Evolutionary conservation across 352 stramenopile species (phyloP).

Genomic region (Pythium graminicola): DNA sequence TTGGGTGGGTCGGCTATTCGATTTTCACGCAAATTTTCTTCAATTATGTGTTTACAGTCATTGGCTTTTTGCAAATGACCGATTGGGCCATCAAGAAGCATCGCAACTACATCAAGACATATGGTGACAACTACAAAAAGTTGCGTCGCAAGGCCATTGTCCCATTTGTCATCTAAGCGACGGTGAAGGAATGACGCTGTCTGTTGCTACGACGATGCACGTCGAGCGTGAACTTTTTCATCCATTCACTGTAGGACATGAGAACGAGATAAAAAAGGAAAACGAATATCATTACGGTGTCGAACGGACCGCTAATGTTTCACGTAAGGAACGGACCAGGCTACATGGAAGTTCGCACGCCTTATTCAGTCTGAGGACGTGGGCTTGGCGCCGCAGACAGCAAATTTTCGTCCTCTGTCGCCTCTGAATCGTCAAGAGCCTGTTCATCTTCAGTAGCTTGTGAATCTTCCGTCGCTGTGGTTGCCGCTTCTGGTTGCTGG

Average conservation of each 20-base stretch:
- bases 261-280: not conserved
- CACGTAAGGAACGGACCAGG: too few species aligned
- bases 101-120: conserved; percentile 79
- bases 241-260: not conserved
- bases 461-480: not conserved
- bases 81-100: conserved; percentile 89
- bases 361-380: conserved; percentile 2
- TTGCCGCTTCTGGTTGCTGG: not conserved
- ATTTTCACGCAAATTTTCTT: conserved; percentile 80
- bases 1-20: conserved; percentile 85
- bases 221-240: not conserved
- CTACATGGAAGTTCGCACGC: too few species aligned
- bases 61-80: conserved; percentile 85
- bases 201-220: not conserved
- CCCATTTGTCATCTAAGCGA: conserved; percentile 69
- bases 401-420: conserved; percentile 9
- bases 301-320: too few species aligned
- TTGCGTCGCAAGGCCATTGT: conserved; percentile 79
- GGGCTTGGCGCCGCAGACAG: not conserved
- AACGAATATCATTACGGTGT: conserved; percentile 7
- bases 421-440: conserved; percentile 3
- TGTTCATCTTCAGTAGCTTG: conserved; percentile 8
- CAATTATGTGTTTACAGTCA: conserved; percentile 79
- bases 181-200: not conserved
- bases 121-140: conserved; percentile 86